These are phyloP conservation scores for Penicillium salamii DNA, from an alignment of 495 filamentous ascomycete species.

Conservation along the genomic window DNA sequence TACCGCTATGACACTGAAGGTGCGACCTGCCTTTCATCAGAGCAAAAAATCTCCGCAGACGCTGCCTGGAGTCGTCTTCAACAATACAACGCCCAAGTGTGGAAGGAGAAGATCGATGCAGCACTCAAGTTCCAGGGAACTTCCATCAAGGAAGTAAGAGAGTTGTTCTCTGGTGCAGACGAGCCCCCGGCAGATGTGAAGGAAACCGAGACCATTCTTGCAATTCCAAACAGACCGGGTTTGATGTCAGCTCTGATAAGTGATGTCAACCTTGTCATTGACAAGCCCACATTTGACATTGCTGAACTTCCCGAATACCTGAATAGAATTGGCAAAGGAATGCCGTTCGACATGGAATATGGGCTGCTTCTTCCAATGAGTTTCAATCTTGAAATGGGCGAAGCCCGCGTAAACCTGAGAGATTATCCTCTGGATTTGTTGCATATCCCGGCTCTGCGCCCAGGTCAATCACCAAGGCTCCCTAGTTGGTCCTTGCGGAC, in stretches of 20 bases:
- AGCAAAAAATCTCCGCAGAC: conserved; percentile 64
- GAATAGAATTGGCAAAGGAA: conserved; percentile 87
- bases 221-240: conserved; percentile 81
- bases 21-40: conserved; percentile 62
- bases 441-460: conserved; percentile 80
- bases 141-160: conserved; percentile 74
- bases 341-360: conserved; percentile 89
- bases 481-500: conserved; percentile 80
- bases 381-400: conserved; percentile 86
- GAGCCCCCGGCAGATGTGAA: conserved; percentile 76
- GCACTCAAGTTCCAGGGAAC: conserved; percentile 65
- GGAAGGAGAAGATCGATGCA: conserved; percentile 87
- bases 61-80: conserved; percentile 74
- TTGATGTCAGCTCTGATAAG: conserved; percentile 77
- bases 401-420: conserved; percentile 76
- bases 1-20: conserved; percentile 82
- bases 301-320: conserved; percentile 78
- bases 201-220: conserved; percentile 80
- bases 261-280: conserved; percentile 80
- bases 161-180: conserved; percentile 79
- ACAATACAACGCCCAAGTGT: conserved; percentile 79
- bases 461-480: conserved; percentile 75
- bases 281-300: conserved; percentile 90
- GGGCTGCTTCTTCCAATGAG: conserved; percentile 85
- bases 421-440: conserved; percentile 93